These are phyloP conservation scores for Geranium brycei DNA, from an alignment of 345 rosid species.

Conservation along the genomic window DNA sequence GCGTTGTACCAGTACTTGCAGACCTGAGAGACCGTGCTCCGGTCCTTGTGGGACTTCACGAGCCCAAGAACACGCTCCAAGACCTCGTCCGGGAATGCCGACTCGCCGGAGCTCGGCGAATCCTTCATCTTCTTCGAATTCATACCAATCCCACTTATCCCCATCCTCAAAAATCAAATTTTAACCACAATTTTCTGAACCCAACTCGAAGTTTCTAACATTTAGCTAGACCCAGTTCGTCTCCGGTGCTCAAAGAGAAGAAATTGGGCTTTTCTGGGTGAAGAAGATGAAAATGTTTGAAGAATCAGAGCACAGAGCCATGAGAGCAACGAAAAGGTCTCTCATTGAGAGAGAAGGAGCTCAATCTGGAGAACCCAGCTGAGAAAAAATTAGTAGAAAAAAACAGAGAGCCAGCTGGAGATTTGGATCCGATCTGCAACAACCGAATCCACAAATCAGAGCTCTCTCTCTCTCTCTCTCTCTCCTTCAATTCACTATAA, in stretches of 20 bases:
- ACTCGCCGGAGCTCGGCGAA: conserved; percentile 10
- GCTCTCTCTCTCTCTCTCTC: not conserved
- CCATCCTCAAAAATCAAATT: not conserved
- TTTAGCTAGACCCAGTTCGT: not conserved
- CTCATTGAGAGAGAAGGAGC: not conserved
- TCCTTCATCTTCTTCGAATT: conserved; percentile 22
- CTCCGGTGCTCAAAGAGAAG: not conserved
- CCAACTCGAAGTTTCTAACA: no score
- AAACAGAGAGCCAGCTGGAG: not conserved
- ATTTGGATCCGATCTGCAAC: conserved; percentile 3
- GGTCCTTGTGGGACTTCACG: conserved; percentile 34
- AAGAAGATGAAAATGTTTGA: not conserved
- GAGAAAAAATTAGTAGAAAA: not conserved
- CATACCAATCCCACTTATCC: not conserved
- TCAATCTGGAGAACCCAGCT: not conserved
- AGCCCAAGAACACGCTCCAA: conserved; percentile 43
- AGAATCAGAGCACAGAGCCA: not conserved
- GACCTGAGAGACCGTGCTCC: conserved; percentile 51
- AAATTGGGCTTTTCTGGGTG: not conserved
- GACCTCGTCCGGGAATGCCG: conserved; percentile 47
- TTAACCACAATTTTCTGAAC: no score
- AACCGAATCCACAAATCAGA: conserved; percentile 2
- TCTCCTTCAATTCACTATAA: not conserved
- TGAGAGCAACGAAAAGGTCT: not conserved
- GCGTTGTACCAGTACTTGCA: conserved; percentile 57